Evolutionary conservation across 1,284 basidiomycete genomes (phyloP).

Genomic region (Boletus sp.): DNA sequence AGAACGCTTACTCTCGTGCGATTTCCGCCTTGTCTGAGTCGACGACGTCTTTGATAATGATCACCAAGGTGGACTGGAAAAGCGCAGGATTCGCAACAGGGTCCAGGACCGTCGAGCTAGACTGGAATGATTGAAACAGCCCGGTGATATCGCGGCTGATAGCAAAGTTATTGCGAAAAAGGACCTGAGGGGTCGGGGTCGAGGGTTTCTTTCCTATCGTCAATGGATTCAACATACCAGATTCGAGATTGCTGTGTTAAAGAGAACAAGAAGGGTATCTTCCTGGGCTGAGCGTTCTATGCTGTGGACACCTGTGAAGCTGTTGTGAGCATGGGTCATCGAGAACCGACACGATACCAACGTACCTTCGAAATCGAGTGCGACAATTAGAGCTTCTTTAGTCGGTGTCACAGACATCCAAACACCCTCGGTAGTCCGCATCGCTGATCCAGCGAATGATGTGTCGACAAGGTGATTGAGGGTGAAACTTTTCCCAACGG

Average conservation of each 20-base stretch:
- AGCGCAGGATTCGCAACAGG: constrained; percentile 55
- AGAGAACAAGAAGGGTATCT: constrained; percentile 59
- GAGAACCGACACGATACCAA: neutral
- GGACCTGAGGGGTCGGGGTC: constrained; percentile 41
- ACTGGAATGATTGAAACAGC: constrained; percentile 64
- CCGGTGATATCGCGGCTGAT: constrained; percentile 57
- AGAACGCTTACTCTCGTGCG: constrained; percentile 45
- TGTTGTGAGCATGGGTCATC: neutral
- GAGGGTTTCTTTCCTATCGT: neutral
- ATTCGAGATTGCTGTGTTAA: constrained; percentile 64
- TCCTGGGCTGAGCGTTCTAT: constrained; percentile 62
- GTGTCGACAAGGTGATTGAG: constrained; percentile 62
- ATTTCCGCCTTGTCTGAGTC: constrained; percentile 57
- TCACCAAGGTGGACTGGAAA: constrained; percentile 57
- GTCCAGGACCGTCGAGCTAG: constrained; percentile 56
- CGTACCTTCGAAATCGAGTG: constrained; percentile 62
- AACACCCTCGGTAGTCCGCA: constrained; percentile 64
- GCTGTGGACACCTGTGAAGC: constrained; percentile 53
- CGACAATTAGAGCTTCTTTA: constrained; percentile 50
- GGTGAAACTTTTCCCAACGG: constrained; percentile 59
- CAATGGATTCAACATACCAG: constrained; percentile 37
- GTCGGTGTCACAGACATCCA: constrained; percentile 69
- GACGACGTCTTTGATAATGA: constrained; percentile 67
- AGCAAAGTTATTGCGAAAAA: constrained; percentile 65
- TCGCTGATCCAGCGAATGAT: constrained; percentile 63